Evolutionary conservation across 164 flowering plant species (phyloP).

Genomic region (Aristolochia fimbriata): DNA sequence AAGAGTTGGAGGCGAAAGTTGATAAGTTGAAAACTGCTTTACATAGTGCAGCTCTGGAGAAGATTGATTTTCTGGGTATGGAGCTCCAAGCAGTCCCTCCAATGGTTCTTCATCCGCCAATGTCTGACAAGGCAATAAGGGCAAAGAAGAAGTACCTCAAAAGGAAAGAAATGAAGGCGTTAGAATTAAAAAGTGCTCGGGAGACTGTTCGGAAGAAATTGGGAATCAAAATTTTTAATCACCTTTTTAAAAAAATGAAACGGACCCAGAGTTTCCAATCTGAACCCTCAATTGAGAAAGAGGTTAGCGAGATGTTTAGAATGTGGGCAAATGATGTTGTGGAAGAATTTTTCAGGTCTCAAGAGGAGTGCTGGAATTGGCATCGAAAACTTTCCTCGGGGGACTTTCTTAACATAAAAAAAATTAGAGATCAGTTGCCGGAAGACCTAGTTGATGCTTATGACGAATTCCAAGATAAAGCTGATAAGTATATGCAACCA

Average conservation of each 20-base stretch:
- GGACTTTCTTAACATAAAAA: slow-evolving; percentile 58
- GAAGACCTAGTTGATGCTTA: slow-evolving; percentile 67
- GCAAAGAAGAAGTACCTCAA: slow-evolving; percentile 78
- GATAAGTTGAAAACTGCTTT: slow-evolving; percentile 51
- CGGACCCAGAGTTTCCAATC: slow-evolving; percentile 43
- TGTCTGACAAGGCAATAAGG: slow-evolving; percentile 79
- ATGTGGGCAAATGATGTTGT: slow-evolving; percentile 78
- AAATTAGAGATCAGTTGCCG: slow-evolving; percentile 77
- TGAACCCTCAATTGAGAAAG: slow-evolving; percentile 55
- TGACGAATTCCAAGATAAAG: slow-evolving; percentile 71
- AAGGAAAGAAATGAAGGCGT: slow-evolving; percentile 54
- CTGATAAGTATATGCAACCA: slow-evolving; percentile 62
- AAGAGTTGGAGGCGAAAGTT: slow-evolving; percentile 48
- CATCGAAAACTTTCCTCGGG: slow-evolving; percentile 56
- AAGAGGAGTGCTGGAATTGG: slow-evolving; percentile 64
- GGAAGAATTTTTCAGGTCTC: slow-evolving; percentile 46
- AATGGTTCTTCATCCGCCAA: slow-evolving; percentile 62
- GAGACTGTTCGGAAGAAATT: slow-evolving; percentile 72
- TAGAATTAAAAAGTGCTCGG: slow-evolving; percentile 64
- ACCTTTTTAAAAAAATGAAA: slow-evolving; percentile 72
- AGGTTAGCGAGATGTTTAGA: slow-evolving; percentile 54
- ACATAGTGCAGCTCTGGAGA: slow-evolving; percentile 80
- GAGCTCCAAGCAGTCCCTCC: slow-evolving; percentile 86
- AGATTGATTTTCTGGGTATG: slow-evolving; percentile 76
- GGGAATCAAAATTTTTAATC: slow-evolving; percentile 60